phyloP scores from a whole-genome alignment of 805 yeast species.

The Yamadazyma takamatsuzukensis region DNA sequence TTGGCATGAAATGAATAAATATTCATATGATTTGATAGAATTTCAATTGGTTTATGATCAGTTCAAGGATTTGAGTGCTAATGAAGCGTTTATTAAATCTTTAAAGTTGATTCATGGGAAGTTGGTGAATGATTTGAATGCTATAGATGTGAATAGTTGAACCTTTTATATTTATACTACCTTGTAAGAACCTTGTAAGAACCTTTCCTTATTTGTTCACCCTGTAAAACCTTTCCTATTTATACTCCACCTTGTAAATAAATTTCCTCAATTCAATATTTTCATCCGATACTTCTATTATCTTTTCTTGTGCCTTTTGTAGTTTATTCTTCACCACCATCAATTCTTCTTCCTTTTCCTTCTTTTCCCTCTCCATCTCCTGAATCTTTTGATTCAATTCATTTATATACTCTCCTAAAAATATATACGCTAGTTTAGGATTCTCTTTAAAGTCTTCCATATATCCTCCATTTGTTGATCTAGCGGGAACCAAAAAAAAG shows the following conservation, averaged over 20 bases:
- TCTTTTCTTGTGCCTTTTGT: background rate
- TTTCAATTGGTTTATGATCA: conserved; percentile 3
- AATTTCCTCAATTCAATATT: too few relatives aligned
- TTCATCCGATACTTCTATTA: background rate
- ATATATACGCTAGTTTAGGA: background rate
- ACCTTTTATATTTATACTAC: too few relatives aligned
- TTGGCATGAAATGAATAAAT: conserved; percentile 7
- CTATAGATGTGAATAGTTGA: conserved; percentile 1
- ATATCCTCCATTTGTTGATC: too few relatives aligned
- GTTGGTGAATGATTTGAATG: conserved; percentile 8
- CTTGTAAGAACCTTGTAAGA: too few relatives aligned
- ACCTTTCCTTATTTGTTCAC: too few relatives aligned
- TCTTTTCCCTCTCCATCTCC: background rate
- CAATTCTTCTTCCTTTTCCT: background rate
- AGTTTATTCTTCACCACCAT: background rate
- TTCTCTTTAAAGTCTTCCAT: background rate
- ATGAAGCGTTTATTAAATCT: conserved; percentile 6
- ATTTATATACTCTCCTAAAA: background rate
- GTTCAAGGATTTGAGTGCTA: conserved; percentile 1
- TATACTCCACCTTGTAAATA: too few relatives aligned
- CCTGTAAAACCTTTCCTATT: too few relatives aligned
- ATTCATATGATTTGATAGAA: conserved; percentile 5
- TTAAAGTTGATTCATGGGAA: conserved; percentile 9
- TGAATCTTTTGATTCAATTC: background rate
- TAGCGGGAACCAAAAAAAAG: too few relatives aligned